Percentiles rank a stretch among this genome's conserved stretches.
Evolutionary conservation across 75 land plant genomes (phyloP).

Genomic region (Ceratopteris richardii): DNA sequence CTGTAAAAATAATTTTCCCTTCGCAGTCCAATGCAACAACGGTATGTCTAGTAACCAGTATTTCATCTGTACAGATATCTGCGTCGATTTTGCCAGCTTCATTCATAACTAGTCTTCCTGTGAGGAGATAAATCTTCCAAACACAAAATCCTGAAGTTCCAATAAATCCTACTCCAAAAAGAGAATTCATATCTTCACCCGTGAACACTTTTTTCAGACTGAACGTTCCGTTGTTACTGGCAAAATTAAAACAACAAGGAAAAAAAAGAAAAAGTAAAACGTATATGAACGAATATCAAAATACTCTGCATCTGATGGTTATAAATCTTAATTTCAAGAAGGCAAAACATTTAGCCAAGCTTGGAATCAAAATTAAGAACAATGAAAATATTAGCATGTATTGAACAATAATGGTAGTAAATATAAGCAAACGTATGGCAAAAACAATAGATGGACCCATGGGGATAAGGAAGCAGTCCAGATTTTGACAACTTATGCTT

Average conservation of each 20-base stretch:
- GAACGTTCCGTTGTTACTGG: slow-evolving; percentile 4
- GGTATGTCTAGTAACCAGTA: slow-evolving; percentile 11
- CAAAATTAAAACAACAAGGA: too few relatives aligned
- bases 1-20: slow-evolving; percentile 10
- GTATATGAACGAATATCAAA: neutral
- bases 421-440: too few relatives aligned
- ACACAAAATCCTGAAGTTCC: slow-evolving; percentile 18
- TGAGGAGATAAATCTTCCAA: slow-evolving; percentile 16
- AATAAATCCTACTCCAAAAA: slow-evolving; percentile 25
- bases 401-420: too few relatives aligned
- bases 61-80: slow-evolving; percentile 14
- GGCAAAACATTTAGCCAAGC: too few relatives aligned
- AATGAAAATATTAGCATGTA: too few relatives aligned
- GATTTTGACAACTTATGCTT: too few relatives aligned
- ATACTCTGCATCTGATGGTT: neutral
- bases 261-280: neutral
- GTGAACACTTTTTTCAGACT: slow-evolving; percentile 11
- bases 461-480: too few relatives aligned
- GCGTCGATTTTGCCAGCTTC: slow-evolving; percentile 9
- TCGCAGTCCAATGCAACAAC: slow-evolving; percentile 17
- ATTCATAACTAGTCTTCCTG: slow-evolving; percentile 13
- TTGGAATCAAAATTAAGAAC: too few relatives aligned
- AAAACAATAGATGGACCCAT: too few relatives aligned
- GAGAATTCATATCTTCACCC: slow-evolving; percentile 11
- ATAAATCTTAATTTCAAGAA: neutral